Evolutionary conservation across 192 early-diverging fungal genomes (phyloP).

Genomic region (Lobosporangium transversale): DNA sequence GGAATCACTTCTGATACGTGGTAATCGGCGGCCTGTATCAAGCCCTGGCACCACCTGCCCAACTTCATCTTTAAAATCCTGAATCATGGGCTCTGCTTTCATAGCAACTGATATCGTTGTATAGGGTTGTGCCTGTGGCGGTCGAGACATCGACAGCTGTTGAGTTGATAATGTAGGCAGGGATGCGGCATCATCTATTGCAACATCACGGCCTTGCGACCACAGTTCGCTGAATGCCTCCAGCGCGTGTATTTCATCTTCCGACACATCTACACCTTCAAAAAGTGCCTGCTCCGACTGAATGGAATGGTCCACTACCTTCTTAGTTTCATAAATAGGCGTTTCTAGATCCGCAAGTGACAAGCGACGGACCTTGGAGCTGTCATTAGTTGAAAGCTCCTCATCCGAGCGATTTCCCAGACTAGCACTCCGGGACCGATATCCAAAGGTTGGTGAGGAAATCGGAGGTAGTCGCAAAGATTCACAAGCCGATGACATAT

Average conservation of each 20-base stretch:
- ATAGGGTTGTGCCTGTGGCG: no score
- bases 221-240: constrained; percentile 45
- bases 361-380: constrained; percentile 28
- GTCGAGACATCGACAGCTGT: no score
- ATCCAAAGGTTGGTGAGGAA: constrained; percentile 3
- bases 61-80: constrained; percentile 10
- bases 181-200: not conserved
- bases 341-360: constrained; percentile 43
- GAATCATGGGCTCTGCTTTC: not conserved
- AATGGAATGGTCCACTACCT: constrained; percentile 25
- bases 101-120: not conserved
- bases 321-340: constrained; percentile 38
- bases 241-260: constrained; percentile 43
- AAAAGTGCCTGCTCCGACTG: constrained; percentile 23
- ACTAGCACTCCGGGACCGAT: constrained; percentile 16
- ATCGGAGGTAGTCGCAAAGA: constrained; percentile 34
- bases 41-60: constrained; percentile 19
- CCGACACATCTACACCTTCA: constrained; percentile 47
- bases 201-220: constrained; percentile 42
- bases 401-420: not conserved
- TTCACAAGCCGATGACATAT: not conserved
- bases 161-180: no score
- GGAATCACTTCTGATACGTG: constrained; percentile 2
- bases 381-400: not conserved
- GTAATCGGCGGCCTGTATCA: constrained; percentile 27